A percentile compares a stretch with the other conserved stretches of the same genome.
Conservation (phyloP, 2,329 filamentous ascomycete genomes). For the Diplodia mutila region DNA sequence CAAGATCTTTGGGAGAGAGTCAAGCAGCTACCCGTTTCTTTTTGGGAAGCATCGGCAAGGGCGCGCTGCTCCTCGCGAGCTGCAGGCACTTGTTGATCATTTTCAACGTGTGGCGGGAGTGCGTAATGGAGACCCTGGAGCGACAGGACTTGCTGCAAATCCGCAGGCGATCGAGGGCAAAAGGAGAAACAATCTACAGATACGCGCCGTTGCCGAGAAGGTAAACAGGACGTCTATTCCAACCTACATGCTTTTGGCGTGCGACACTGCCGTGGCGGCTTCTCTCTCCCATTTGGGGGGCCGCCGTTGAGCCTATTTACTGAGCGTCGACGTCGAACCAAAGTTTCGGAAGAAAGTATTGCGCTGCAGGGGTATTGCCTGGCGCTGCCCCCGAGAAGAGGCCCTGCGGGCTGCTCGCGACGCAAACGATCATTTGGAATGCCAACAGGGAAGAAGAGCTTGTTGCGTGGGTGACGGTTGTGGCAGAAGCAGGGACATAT, state of each 20-base stretch:
- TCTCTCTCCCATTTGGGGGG: neutral
- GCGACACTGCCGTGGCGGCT: neutral
- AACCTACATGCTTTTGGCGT: neutral
- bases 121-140: neutral
- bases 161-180: slow-evolving; percentile 6
- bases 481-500: neutral
- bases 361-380: slow-evolving; percentile 6
- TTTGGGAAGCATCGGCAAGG: slow-evolving; percentile 3
- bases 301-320: slow-evolving; percentile 17
- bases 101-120: neutral
- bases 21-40: neutral
- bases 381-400: neutral
- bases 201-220: slow-evolving; percentile 18
- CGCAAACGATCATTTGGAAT: slow-evolving; percentile 18
- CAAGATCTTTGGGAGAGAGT: neutral
- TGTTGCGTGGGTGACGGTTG: neutral
- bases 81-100: neutral
- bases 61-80: neutral
- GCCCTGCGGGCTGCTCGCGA: neutral
- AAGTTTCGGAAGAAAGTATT: slow-evolving; percentile 16
- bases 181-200: slow-evolving; percentile 23
- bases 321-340: slow-evolving; percentile 5
- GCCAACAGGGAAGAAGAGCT: neutral
- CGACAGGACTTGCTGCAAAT: slow-evolving; percentile 9
- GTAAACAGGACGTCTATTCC: slow-evolving; percentile 1